Conservation (phyloP, 192 early-diverging fungal species). For the Phycomyces nitens region DNA sequence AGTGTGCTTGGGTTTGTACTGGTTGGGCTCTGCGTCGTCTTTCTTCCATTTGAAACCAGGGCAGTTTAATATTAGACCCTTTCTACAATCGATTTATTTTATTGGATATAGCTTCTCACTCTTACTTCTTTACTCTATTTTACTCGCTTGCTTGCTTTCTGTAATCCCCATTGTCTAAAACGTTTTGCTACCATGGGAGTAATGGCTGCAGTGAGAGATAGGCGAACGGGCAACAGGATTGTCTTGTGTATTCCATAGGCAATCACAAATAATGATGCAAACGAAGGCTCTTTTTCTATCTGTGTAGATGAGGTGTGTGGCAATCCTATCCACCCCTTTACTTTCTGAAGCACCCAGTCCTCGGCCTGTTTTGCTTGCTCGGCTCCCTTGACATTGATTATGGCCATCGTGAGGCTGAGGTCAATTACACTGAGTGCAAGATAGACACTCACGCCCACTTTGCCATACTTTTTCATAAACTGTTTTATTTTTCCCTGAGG, state of each 20-base stretch:
- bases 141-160: not conserved
- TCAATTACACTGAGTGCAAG: conserved; percentile 42
- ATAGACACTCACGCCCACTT: conserved; percentile 48
- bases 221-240: conserved; percentile 47
- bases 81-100: conserved; percentile 7
- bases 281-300: conserved; percentile 32
- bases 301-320: conserved; percentile 21
- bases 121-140: not conserved
- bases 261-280: conserved; percentile 49
- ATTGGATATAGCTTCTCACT: conserved; percentile 1
- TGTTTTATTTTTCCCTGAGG: conserved; percentile 26
- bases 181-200: conserved; percentile 49
- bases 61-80: not conserved
- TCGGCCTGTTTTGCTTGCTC: conserved; percentile 44
- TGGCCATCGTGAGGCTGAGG: conserved; percentile 44
- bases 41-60: conserved; percentile 69
- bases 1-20: conserved; percentile 54
- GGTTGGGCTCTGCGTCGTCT: conserved; percentile 59
- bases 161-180: conserved; percentile 46
- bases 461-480: conserved; percentile 50
- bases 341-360: conserved; percentile 38
- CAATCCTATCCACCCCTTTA: conserved; percentile 27
- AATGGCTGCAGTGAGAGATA: conserved; percentile 51
- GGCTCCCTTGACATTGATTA: conserved; percentile 44
- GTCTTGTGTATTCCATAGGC: conserved; percentile 64